phyloP scores from a whole-genome alignment of 2,329 filamentous ascomycete genomes.

The Penicillium psychrosexuale region DNA sequence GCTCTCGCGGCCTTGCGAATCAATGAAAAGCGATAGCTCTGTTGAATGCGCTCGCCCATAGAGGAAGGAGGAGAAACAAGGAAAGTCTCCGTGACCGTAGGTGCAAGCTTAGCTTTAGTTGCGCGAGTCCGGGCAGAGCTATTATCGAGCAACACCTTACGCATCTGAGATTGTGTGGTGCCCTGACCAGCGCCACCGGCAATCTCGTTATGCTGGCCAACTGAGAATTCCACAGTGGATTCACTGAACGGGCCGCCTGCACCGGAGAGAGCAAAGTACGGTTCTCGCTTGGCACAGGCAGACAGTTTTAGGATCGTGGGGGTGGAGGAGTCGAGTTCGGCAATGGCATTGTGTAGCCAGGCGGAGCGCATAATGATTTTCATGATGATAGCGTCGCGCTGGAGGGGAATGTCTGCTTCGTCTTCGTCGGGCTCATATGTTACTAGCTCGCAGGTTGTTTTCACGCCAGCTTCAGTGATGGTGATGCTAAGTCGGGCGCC shows the following conservation, averaged over 20 bases:
- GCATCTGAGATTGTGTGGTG: conserved; percentile 20
- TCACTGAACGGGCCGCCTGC: conserved; percentile 58
- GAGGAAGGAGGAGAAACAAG: conserved; percentile 56
- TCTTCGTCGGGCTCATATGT: conserved; percentile 75
- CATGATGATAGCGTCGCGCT: conserved; percentile 73
- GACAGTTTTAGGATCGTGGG: conserved; percentile 69
- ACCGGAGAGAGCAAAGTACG: conserved; percentile 72
- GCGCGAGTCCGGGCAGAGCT: conserved; percentile 34
- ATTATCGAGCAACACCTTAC: conserved; percentile 38
- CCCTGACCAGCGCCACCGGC: conserved; percentile 19
- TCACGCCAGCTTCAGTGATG: conserved; percentile 80
- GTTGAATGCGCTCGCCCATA: conserved; percentile 60
- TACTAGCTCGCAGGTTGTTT: conserved; percentile 82
- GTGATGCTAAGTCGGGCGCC: conserved; percentile 81
- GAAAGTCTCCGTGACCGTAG: conserved; percentile 51
- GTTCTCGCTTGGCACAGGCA: conserved; percentile 57
- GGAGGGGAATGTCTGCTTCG: conserved; percentile 69
- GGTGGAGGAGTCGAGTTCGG: conserved; percentile 60
- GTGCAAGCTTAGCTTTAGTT: conserved; percentile 38
- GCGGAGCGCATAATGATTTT: conserved; percentile 86
- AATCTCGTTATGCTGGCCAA: conserved; percentile 39
- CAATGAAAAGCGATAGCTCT: conserved; percentile 83
- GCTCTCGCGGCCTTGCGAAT: conserved; percentile 82
- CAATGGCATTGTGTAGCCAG: conserved; percentile 52
- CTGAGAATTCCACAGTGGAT: conserved; percentile 59